Base-by-base conservation (phyloP, 1,284 basidiomycete species). In the Sporisorium graminicola region DNA sequence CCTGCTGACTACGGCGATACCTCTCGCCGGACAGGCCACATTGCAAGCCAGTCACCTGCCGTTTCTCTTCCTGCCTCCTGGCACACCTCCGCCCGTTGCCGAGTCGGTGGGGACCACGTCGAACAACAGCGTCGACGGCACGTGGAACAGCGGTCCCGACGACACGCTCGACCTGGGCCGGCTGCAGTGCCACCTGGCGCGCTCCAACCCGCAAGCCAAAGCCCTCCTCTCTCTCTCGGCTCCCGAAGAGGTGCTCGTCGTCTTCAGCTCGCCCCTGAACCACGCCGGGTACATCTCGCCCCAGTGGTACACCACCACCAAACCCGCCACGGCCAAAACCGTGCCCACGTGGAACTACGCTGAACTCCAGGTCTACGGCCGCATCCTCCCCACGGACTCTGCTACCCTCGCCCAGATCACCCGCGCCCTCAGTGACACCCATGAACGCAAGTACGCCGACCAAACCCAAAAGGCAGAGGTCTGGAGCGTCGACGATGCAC, bases 401-500 rank as follows among this genome's bases (percentile, higher is more conserved):
- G 18, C 14, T 1, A 16, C 29, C 14, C 31, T 57, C 14, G 12
- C 33, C 13, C 58, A 63, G 24, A 61, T 74, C 31, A 55, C 65
- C 0, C n/a, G 33, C 3, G 42, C 58, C 1, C 62, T 76, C 3
- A 60, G 53, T 18, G 53, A 68, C 14, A 37, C 50, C 13, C 64
- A 70, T 46, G 74, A 78, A 42, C 9, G 16, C 4, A 24, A 8
- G 2, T 18, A 44, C 29, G 52, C 37, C 0, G 16, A 50, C 4
- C 42, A 8, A 20, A 3, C 22, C 8, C 24, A 54, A 3, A 47
- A 47, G 9, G 18, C 18, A 5, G 18, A 44, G 12, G 35, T 31
- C 4, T 88, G 87, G 87, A 83, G 84, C 57, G 84, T 87, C 0
- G 44, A 58, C 0, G 86, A 87, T 60, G 86, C 87, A 5, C 87